Evolutionary conservation across 306 rosid species (phyloP).

Genomic region (Lathyrus oleraceus): DNA sequence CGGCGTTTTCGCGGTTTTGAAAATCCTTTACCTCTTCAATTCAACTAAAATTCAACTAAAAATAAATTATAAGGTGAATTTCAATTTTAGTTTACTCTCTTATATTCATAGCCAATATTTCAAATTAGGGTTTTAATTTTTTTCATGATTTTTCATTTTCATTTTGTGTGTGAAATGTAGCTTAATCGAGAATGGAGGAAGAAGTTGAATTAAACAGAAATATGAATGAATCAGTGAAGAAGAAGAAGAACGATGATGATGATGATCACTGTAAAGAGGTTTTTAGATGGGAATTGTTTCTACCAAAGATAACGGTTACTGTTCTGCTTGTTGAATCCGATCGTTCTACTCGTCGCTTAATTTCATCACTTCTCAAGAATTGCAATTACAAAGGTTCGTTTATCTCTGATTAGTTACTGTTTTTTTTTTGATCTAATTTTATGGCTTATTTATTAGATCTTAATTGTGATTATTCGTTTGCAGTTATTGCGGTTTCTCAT

Average conservation of each 20-base stretch:
- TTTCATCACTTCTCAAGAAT: conserved; percentile 69
- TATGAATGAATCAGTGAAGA: conserved; percentile 15
- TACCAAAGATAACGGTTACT: conserved; percentile 35
- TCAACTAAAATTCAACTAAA: neutral
- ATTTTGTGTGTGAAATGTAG: conserved; percentile 11
- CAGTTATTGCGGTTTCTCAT: conserved; percentile 71
- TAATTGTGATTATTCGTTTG: conserved; percentile 10
- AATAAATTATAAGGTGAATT: neutral
- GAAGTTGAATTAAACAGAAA: conserved; percentile 13
- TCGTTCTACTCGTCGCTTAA: conserved; percentile 65
- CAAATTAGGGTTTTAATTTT: conserved; percentile 26
- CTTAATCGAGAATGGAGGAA: conserved; percentile 51
- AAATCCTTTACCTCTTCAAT: neutral
- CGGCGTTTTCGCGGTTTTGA: neutral
- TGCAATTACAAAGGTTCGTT: conserved; percentile 63
- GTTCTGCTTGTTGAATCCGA: conserved; percentile 73
- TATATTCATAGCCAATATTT: neutral
- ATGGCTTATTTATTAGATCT: neutral
- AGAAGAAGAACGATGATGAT: neutral
- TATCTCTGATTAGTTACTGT: neutral
- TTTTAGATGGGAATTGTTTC: conserved; percentile 44
- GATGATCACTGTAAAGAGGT: conserved; percentile 2
- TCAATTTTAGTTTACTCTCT: neutral
- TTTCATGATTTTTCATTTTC: neutral
- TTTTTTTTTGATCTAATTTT: no score